A percentile compares a stretch with the other conserved stretches of the same genome.
phyloP scores from a whole-genome alignment of 495 filamentous ascomycete species.

The Lasiosphaeria miniovina region DNA sequence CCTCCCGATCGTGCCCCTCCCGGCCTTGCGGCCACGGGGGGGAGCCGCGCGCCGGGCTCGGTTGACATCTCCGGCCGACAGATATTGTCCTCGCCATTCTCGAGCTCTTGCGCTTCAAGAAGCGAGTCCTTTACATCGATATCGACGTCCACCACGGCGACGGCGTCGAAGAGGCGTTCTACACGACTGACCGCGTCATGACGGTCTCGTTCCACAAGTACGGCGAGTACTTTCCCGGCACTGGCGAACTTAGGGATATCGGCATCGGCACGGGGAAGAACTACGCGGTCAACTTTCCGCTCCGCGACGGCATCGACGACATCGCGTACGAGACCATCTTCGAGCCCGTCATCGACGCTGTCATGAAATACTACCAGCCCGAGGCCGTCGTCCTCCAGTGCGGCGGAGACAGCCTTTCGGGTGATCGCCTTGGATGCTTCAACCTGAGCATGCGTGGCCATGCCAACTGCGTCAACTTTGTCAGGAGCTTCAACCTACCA shows the following conservation, averaged over 20 bases:
- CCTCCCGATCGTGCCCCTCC: no score
- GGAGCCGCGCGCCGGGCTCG: no score
- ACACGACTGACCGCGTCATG: constrained; percentile 92
- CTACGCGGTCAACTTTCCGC: constrained; percentile 94
- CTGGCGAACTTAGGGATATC: constrained; percentile 91
- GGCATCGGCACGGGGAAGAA: constrained; percentile 90
- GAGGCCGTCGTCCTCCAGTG: constrained; percentile 96
- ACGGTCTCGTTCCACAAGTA: constrained; percentile 98
- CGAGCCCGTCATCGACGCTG: constrained; percentile 84
- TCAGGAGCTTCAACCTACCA: constrained; percentile 88
- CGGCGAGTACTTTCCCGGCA: constrained; percentile 97
- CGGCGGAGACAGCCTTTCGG: constrained; percentile 90
- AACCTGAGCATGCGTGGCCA: constrained; percentile 97
- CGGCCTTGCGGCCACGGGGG: no score
- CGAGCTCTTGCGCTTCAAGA: constrained; percentile 80
- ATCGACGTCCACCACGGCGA: constrained; percentile 99
- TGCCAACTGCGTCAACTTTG: constrained; percentile 94
- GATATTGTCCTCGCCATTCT: constrained; percentile 96
- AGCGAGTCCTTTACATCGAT: constrained; percentile 94
- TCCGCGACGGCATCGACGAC: constrained; percentile 95
- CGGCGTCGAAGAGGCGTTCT: constrained; percentile 95
- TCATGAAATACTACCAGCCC: constrained; percentile 95
- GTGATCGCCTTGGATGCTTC: constrained; percentile 94
- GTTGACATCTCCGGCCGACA: constrained; percentile 27
- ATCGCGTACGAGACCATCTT: constrained; percentile 90